These are phyloP conservation scores for Ambrosia trifida DNA, from an alignment of 129 eudicot species.

Conservation along the genomic window DNA sequence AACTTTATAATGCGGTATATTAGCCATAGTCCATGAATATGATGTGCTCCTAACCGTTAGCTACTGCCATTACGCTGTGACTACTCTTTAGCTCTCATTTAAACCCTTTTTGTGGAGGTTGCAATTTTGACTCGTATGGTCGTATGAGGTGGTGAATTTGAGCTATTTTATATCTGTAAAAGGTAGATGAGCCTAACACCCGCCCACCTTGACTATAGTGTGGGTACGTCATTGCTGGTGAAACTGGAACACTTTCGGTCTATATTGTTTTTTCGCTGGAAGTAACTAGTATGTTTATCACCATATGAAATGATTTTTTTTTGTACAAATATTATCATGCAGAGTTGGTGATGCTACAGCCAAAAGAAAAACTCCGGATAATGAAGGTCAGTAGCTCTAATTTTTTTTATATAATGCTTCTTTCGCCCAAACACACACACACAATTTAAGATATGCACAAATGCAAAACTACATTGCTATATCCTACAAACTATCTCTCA, in stretches of 20 bases:
- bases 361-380: conserved; percentile 54
- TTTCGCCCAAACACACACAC: not conserved
- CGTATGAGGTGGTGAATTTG: not conserved
- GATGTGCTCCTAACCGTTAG: too few relatives aligned
- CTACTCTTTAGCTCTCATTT: too few relatives aligned
- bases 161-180: not conserved
- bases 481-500: too few relatives aligned
- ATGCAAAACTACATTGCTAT: too few relatives aligned
- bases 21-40: not conserved
- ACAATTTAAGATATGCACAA: too few relatives aligned
- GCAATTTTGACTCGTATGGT: too few relatives aligned
- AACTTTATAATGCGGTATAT: not conserved
- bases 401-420: conserved; percentile 3
- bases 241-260: not conserved
- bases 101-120: too few relatives aligned
- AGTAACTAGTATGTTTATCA: not conserved
- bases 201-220: too few relatives aligned
- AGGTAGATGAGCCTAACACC: not conserved
- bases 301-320: conserved; percentile 12
- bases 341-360: conserved; percentile 97
- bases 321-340: conserved; percentile 18
- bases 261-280: too few relatives aligned
- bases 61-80: too few relatives aligned
- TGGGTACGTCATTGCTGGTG: too few relatives aligned
- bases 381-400: conserved; percentile 48